These are phyloP conservation scores for Dactylellina parvicollis DNA, from an alignment of 2,329 filamentous ascomycete genomes.

Conservation along the genomic window DNA sequence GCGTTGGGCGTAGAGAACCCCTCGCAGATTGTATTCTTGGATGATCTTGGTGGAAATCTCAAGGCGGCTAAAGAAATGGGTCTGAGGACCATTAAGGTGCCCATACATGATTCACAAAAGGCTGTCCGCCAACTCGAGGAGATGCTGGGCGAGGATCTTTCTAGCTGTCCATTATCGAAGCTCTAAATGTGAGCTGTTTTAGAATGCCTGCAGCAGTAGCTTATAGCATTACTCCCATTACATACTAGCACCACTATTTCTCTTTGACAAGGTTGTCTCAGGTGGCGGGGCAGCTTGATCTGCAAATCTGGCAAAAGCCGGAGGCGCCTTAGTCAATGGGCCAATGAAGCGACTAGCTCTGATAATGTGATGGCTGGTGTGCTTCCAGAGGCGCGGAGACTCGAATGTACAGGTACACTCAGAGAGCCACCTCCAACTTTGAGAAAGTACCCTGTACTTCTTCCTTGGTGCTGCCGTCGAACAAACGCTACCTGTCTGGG, in stretches of 20 bases:
- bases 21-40: conserved; percentile 83
- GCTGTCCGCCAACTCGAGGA: conserved; percentile 84
- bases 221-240: no score
- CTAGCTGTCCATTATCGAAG: conserved; percentile 23
- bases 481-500: neutral
- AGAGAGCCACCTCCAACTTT: neutral
- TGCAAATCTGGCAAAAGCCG: neutral
- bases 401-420: neutral
- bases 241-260: no score
- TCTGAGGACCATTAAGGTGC: conserved; percentile 85
- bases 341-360: conserved; percentile 10
- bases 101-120: conserved; percentile 78
- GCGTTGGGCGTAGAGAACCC: conserved; percentile 67
- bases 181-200: conserved; percentile 27
- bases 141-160: conserved; percentile 60
- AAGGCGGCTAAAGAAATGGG: conserved; percentile 78
- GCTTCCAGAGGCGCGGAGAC: neutral
- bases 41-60: conserved; percentile 93
- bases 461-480: neutral
- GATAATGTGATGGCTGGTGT: neutral
- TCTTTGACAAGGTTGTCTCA: conserved; percentile 4
- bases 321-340: conserved; percentile 24
- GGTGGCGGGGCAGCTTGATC: conserved; percentile 17
- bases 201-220: conserved; percentile 10
- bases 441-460: neutral